Evolutionary conservation across 805 yeast species (phyloP).

Genomic region (Myxozyma monticola): DNA sequence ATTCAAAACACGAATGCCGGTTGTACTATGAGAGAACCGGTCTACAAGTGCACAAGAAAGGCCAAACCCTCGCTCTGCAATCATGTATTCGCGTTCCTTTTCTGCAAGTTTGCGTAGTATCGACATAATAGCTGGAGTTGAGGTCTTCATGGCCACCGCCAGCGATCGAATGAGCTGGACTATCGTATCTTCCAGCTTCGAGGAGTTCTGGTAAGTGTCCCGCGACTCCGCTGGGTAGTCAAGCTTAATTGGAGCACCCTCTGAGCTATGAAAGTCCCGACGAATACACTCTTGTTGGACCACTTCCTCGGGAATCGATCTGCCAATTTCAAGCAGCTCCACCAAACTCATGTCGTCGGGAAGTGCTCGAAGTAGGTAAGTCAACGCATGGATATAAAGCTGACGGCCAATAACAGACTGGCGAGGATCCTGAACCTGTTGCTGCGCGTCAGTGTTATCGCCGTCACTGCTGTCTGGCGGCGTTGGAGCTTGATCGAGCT

Average conservation of each 20-base stretch:
- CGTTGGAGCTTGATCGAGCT: neutral
- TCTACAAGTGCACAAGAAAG: slow-evolving; percentile 6
- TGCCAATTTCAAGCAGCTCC: slow-evolving; percentile 13
- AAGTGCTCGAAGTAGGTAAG: slow-evolving; percentile 17
- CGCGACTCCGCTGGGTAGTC: neutral
- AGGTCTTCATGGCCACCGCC: slow-evolving; percentile 11
- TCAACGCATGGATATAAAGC: slow-evolving; percentile 18
- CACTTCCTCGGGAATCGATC: slow-evolving; percentile 8
- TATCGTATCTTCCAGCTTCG: slow-evolving; percentile 11
- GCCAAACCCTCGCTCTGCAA: slow-evolving; percentile 12
- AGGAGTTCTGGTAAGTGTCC: neutral
- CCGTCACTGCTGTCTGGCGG: no score
- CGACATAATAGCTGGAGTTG: slow-evolving; percentile 12
- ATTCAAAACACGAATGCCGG: slow-evolving; percentile 5
- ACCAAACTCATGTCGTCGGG: slow-evolving; percentile 10
- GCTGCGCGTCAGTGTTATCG: no score
- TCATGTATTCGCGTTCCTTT: slow-evolving; percentile 19
- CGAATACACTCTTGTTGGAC: neutral
- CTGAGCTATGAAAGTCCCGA: no score
- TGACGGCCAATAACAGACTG: slow-evolving; percentile 14
- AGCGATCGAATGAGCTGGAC: slow-evolving; percentile 11
- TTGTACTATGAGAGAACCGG: slow-evolving; percentile 10
- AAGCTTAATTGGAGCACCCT: neutral
- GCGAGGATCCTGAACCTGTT: no score
- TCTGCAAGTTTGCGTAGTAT: slow-evolving; percentile 8